Conservation (phyloP, 2,329 filamentous ascomycete species). For the Pseudocercospora musae region DNA sequence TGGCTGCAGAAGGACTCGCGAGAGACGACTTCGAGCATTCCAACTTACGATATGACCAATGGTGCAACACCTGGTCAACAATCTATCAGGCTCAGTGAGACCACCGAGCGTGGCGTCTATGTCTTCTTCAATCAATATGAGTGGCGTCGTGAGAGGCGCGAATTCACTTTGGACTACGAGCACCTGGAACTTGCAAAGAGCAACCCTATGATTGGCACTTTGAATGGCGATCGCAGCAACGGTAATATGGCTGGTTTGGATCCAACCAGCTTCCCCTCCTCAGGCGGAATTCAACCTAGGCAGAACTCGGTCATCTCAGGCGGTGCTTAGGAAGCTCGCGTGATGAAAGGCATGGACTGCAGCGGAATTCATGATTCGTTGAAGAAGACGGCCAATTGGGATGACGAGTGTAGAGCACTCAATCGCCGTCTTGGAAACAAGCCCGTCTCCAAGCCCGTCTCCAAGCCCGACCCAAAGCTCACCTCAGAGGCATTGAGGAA, state of each 20-base stretch:
- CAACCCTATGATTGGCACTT: slow-evolving; percentile 29
- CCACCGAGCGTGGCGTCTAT: slow-evolving; percentile 52
- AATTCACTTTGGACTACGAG: slow-evolving; percentile 53
- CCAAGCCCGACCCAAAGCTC: not conserved
- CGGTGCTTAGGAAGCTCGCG: slow-evolving; percentile 1
- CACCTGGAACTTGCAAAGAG: slow-evolving; percentile 40
- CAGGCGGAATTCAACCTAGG: not conserved
- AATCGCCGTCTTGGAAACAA: not conserved
- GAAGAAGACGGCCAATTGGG: not conserved
- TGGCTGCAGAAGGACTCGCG: slow-evolving; percentile 56
- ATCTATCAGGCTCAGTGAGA: slow-evolving; percentile 45
- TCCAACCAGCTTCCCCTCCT: not conserved
- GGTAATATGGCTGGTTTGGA: not conserved
- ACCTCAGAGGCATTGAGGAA: not conserved
- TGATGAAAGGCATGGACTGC: not conserved
- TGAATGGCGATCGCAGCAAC: not conserved
- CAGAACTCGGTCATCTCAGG: slow-evolving; percentile 7
- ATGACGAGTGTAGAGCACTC: not conserved
- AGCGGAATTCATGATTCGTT: not conserved
- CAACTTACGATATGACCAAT: slow-evolving; percentile 30
- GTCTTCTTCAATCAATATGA: slow-evolving; percentile 54
- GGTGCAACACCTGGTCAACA: slow-evolving; percentile 27
- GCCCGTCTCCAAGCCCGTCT: not conserved
- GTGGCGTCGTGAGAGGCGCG: slow-evolving; percentile 52
- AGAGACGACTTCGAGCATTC: slow-evolving; percentile 33